Conservation (phyloP, 2,329 filamentous ascomycete species). For the Claviceps africana region DNA sequence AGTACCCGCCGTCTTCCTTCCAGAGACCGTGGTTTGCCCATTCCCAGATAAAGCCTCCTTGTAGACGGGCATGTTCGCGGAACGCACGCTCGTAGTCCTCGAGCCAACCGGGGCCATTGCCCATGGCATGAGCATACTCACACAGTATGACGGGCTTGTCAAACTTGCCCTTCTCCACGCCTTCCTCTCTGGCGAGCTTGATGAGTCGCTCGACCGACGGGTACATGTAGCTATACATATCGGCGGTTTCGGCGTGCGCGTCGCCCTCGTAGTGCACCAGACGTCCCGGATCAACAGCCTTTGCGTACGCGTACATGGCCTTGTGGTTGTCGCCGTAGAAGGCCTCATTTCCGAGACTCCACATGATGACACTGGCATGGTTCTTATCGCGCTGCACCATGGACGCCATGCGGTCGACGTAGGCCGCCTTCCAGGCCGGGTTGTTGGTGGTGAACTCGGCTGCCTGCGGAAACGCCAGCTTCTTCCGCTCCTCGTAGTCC, state of each 20-base stretch:
- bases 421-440: conserved; percentile 45
- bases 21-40: conserved; percentile 48
- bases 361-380: conserved; percentile 55
- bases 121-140: conserved; percentile 53
- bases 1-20: conserved; percentile 30
- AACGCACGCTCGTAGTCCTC: conserved; percentile 55
- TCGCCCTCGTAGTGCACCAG: conserved; percentile 57
- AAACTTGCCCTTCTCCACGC: conserved; percentile 29
- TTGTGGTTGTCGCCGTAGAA: conserved; percentile 57
- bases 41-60: conserved; percentile 56
- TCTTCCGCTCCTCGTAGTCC: conserved; percentile 47
- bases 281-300: conserved; percentile 40
- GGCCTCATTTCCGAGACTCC: conserved; percentile 61
- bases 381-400: conserved; percentile 57
- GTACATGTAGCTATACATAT: conserved; percentile 59
- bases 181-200: conserved; percentile 28
- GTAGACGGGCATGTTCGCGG: conserved; percentile 42
- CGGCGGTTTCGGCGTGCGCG: conserved; percentile 40
- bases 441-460: conserved; percentile 49
- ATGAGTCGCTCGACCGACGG: conserved; percentile 37
- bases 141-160: conserved; percentile 46
- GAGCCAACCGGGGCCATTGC: conserved; percentile 57
- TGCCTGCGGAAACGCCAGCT: conserved; percentile 37
- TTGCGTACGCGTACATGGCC: conserved; percentile 52
- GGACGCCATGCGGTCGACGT: conserved; percentile 52